Evolutionary conservation across 2,329 filamentous ascomycete genomes (phyloP).

Genomic region (Exophiala mesophila): DNA sequence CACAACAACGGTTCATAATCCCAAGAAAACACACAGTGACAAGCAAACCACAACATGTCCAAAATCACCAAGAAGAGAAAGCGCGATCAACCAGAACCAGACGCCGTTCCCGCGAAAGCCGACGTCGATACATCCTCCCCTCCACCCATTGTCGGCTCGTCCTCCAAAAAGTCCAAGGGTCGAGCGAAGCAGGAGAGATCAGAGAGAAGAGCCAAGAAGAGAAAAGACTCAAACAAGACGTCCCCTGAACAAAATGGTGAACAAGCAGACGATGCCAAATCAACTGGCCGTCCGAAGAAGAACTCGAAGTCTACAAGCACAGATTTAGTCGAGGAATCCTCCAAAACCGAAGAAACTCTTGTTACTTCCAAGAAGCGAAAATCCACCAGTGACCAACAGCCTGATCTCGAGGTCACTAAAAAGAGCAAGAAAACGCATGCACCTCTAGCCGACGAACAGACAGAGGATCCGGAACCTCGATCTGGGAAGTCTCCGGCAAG

Average conservation of each 20-base stretch:
- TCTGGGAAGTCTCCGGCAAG: conserved; percentile 36
- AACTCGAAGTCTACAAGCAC: conserved; percentile 25
- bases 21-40: background rate
- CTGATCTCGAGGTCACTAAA: conserved; percentile 18
- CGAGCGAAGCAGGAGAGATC: conserved; percentile 23
- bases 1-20: background rate
- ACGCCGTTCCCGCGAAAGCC: conserved; percentile 5
- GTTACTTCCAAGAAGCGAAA: background rate
- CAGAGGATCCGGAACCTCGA: conserved; percentile 22
- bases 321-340: conserved; percentile 21
- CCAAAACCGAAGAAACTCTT: conserved; percentile 16
- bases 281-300: conserved; percentile 15
- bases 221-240: conserved; percentile 22
- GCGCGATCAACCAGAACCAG: conserved; percentile 12
- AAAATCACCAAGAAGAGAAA: conserved; percentile 24
- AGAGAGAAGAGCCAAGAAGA: conserved; percentile 26
- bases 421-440: conserved; percentile 24
- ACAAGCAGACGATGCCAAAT: conserved; percentile 23
- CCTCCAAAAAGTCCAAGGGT: conserved; percentile 13
- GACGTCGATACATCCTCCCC: background rate
- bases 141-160: conserved; percentile 1
- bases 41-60: no score
- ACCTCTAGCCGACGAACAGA: conserved; percentile 17
- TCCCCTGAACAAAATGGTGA: conserved; percentile 13
- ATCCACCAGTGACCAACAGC: conserved; percentile 13